A percentile compares a stretch with the other conserved stretches of the same genome.
Evolutionary conservation across 1,284 basidiomycete species (phyloP).

Genomic region (Earliella scabrosa): DNA sequence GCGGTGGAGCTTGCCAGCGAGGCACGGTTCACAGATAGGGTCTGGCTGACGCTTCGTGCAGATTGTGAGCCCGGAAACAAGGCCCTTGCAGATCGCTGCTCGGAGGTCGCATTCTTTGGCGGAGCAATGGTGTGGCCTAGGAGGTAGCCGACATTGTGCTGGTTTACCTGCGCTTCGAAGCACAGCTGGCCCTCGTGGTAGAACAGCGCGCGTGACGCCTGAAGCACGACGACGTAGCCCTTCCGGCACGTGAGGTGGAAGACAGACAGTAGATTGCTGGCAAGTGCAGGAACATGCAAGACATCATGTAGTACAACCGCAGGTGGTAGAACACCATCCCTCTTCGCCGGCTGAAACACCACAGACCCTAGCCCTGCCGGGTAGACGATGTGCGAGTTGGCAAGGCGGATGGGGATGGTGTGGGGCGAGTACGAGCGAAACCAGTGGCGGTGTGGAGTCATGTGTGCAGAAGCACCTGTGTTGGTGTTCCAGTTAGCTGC

Average conservation of each 20-base stretch:
- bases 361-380: too few species aligned
- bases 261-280: slow-evolving; percentile 19
- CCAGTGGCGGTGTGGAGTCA: slow-evolving; percentile 10
- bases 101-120: background rate
- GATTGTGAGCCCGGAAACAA: too few species aligned
- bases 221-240: background rate
- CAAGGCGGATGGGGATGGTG: slow-evolving; percentile 9
- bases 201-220: slow-evolving; percentile 3
- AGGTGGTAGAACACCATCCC: too few species aligned
- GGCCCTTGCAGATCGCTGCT: background rate
- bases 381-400: slow-evolving; percentile 16
- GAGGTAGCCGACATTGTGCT: slow-evolving; percentile 15
- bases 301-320: slow-evolving; percentile 12
- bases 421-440: slow-evolving; percentile 35
- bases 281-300: slow-evolving; percentile 19
- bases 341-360: too few species aligned
- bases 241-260: slow-evolving; percentile 11
- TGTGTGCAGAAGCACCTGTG: slow-evolving; percentile 15
- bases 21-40: too few species aligned
- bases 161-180: slow-evolving; percentile 13
- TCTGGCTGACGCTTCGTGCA: too few species aligned
- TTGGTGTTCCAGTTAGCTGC: slow-evolving; percentile 11
- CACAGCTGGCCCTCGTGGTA: background rate
- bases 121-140: slow-evolving; percentile 7
- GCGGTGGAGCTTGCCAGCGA: too few species aligned